phyloP scores from a whole-genome alignment of 805 yeast species.

The Nakazawaea ishiwadae region DNA sequence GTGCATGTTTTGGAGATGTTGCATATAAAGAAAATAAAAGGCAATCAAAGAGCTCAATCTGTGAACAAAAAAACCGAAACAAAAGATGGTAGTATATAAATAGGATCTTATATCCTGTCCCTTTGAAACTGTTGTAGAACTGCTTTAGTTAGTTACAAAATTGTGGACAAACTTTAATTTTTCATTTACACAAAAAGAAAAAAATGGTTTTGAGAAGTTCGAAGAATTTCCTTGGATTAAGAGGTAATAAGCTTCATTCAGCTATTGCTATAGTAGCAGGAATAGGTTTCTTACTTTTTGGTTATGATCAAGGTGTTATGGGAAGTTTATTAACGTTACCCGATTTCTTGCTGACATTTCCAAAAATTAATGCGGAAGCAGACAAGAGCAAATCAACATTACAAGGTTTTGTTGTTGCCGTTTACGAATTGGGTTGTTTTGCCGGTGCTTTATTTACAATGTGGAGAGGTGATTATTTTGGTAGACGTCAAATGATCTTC shows the following conservation, averaged over 20 bases:
- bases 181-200: neutral
- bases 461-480: slow-evolving; percentile 34
- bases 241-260: slow-evolving; percentile 17
- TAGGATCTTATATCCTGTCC: no score
- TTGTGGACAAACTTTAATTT: no score
- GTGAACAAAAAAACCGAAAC: no score
- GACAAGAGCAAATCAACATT: slow-evolving; percentile 34
- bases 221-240: slow-evolving; percentile 13
- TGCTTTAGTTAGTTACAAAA: no score
- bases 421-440: slow-evolving; percentile 43
- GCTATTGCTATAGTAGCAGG: slow-evolving; percentile 20
- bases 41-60: no score
- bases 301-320: slow-evolving; percentile 52
- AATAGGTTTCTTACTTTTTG: slow-evolving; percentile 37
- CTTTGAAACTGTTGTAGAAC: no score
- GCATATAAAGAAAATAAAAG: no score
- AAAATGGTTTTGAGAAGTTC: neutral
- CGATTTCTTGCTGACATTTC: slow-evolving; percentile 20
- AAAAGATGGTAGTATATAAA: no score
- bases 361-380: slow-evolving; percentile 19
- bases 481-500: slow-evolving; percentile 34
- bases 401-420: slow-evolving; percentile 45
- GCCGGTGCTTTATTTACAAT: slow-evolving; percentile 37
- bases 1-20: no score
- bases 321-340: slow-evolving; percentile 25